Evolutionary conservation across 2,329 filamentous ascomycete genomes (phyloP).

Genomic region (Endoconidiophora polonica): DNA sequence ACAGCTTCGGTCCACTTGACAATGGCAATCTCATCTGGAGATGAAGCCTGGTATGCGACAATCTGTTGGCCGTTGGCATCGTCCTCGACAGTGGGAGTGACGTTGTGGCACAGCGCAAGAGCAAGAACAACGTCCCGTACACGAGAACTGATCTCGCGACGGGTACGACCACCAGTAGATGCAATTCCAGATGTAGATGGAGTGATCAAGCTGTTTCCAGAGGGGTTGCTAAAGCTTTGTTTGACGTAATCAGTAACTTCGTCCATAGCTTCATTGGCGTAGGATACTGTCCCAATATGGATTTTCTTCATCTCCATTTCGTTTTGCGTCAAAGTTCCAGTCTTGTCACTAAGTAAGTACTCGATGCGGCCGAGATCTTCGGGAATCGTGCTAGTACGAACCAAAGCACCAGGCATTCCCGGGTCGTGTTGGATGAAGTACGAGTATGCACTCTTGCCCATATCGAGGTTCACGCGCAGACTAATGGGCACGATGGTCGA

Average conservation of each 20-base stretch:
- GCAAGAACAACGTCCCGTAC: constrained; percentile 88
- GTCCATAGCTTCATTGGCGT: constrained; percentile 97
- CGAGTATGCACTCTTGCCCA: constrained; percentile 93
- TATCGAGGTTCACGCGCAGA: constrained; percentile 85
- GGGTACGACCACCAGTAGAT: constrained; percentile 51
- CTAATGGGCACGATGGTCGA: constrained; percentile 99
- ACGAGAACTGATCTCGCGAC: constrained; percentile 82
- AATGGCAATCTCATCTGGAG: constrained; percentile 95
- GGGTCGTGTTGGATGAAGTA: constrained; percentile 86
- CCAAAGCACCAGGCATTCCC: constrained; percentile 80
- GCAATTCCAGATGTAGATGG: constrained; percentile 46
- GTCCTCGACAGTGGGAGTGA: constrained; percentile 70
- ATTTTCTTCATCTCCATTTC: constrained; percentile 99
- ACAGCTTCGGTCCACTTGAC: constrained; percentile 90
- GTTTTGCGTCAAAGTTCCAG: constrained; percentile 93
- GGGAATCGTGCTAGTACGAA: constrained; percentile 91
- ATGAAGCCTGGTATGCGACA: constrained; percentile 89
- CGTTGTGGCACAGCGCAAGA: constrained; percentile 87
- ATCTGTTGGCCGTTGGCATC: constrained; percentile 60
- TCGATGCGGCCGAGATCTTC: constrained; percentile 92
- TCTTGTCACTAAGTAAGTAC: constrained; percentile 93
- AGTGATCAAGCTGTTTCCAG: constrained; percentile 40
- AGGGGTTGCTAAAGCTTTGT: constrained; percentile 54
- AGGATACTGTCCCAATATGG: constrained; percentile 93
- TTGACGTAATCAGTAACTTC: constrained; percentile 76